Evolutionary conservation across 139 green algal species (phyloP), one percentile per base, ranked within the genome.

Genomic region (Chlorella sp.): DNA sequence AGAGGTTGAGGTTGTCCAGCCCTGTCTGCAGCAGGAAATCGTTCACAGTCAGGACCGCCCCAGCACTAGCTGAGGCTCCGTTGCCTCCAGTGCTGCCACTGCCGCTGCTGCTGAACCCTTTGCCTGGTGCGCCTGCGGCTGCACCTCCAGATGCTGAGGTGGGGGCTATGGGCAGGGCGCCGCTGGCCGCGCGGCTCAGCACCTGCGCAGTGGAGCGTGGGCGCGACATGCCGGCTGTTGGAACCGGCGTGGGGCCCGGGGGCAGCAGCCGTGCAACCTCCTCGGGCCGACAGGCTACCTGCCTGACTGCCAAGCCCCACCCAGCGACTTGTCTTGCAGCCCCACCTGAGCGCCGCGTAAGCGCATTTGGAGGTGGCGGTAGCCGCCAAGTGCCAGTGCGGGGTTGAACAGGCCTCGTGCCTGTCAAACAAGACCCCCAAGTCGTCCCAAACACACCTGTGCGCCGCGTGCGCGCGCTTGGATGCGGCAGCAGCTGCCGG

Each of bases 1-100:
- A 97, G 38, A 99, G 84, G 90, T 99, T 99, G 60, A 99, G 56
- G 73, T 96, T 93, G 86, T 99, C 96, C 44, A 99, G 85, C 26
- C 84, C 88, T 13, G 79, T 81, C 7, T 69, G 80, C 81, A 97
- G 96, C 51, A 98, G 84, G 80, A 98, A 97, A 56, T 97, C 92
- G 85, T 98, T 98, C 32, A 98, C 91, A 8, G 67, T 89, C n/a
- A 87, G 76, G 30, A 84, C 83, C 9, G 51, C 51, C 14, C 51
- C 51, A 3, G 13, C 51, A 24, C 51, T 26, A 3, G 24, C 36
- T 28, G 46, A 46, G 30, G 83, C 62, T 17, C 28, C 44, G 41
- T 26, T 46, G 68, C 43, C 2, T 22, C 34, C 26, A 68, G 13
- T 1, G 80, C 7, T 56, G 24, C 14, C 38, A 30, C 3, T 43